Conservation (phyloP, 2,329 filamentous ascomycete species). For the Penicillium sp. region DNA sequence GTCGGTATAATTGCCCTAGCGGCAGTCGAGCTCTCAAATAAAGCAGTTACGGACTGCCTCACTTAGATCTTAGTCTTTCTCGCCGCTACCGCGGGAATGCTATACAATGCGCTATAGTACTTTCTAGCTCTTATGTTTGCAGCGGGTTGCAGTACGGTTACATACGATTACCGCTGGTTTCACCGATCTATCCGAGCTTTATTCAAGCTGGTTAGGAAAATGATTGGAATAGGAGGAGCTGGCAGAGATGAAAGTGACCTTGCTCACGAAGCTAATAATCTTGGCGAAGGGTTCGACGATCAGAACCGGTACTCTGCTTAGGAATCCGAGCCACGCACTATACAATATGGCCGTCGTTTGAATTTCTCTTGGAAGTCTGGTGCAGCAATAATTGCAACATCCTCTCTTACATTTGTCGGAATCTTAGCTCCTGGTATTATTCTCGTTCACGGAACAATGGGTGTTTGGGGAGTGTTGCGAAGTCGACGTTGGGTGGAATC, state of each 20-base stretch:
- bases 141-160: slow-evolving; percentile 13
- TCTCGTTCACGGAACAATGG: not conserved
- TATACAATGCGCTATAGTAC: slow-evolving; percentile 15
- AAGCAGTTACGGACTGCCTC: slow-evolving; percentile 10
- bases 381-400: slow-evolving; percentile 10
- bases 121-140: slow-evolving; percentile 14
- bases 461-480: slow-evolving; percentile 10
- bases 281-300: not conserved
- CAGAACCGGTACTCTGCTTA: not conserved
- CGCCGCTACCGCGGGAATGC: slow-evolving; percentile 9
- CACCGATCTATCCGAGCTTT: slow-evolving; percentile 1
- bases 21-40: slow-evolving; percentile 13
- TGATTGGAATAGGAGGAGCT: not conserved
- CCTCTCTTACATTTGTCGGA: slow-evolving; percentile 6
- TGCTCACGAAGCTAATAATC: not conserved
- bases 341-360: slow-evolving; percentile 10
- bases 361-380: slow-evolving; percentile 13
- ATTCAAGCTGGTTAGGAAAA: not conserved
- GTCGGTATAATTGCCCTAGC: slow-evolving; percentile 16
- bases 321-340: slow-evolving; percentile 1
- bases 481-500: slow-evolving; percentile 17
- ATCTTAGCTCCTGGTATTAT: not conserved
- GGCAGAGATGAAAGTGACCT: not conserved
- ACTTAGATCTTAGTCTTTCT: not conserved
- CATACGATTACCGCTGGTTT: slow-evolving; percentile 12